These are phyloP conservation scores for Papiliotrema flavescens DNA, from an alignment of 1,284 basidiomycete genomes.

Conservation along the genomic window DNA sequence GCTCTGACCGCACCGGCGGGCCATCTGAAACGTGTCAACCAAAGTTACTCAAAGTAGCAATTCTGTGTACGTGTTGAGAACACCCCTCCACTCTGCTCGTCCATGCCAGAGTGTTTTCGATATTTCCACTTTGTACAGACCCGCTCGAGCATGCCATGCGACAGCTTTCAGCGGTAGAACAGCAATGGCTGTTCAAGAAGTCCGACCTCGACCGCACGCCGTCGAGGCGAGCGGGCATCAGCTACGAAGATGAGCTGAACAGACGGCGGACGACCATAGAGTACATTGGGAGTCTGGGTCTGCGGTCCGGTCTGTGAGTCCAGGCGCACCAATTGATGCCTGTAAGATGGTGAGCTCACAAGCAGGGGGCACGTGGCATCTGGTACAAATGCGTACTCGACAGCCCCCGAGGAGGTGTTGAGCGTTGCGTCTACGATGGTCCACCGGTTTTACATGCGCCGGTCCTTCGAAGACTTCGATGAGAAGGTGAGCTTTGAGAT, in stretches of 20 bases:
- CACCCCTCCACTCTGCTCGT: no score
- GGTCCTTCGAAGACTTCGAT: slow-evolving; percentile 76
- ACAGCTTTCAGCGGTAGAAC: slow-evolving; percentile 19
- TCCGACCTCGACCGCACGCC: slow-evolving; percentile 27
- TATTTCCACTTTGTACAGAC: no score
- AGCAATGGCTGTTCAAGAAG: slow-evolving; percentile 37
- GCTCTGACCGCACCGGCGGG: no score
- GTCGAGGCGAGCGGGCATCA: slow-evolving; percentile 25
- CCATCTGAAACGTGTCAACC: no score
- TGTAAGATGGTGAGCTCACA: background rate
- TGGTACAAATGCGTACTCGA: slow-evolving; percentile 12
- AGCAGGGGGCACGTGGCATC: background rate
- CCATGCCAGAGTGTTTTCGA: no score
- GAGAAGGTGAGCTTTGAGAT: slow-evolving; percentile 23
- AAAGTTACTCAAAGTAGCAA: no score
- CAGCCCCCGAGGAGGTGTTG: slow-evolving; percentile 48
- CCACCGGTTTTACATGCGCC: slow-evolving; percentile 92
- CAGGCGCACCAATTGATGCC: no score
- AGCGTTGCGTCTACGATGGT: slow-evolving; percentile 84
- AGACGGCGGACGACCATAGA: slow-evolving; percentile 26
- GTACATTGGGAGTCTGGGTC: slow-evolving; percentile 25
- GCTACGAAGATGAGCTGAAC: slow-evolving; percentile 27
- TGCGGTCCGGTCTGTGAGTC: slow-evolving; percentile 15
- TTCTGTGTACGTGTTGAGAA: no score
- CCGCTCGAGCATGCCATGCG: slow-evolving; percentile 22